phyloP scores from a whole-genome alignment of 2,329 filamentous ascomycete genomes.

The Teratosphaeria pseudoeucalypti region DNA sequence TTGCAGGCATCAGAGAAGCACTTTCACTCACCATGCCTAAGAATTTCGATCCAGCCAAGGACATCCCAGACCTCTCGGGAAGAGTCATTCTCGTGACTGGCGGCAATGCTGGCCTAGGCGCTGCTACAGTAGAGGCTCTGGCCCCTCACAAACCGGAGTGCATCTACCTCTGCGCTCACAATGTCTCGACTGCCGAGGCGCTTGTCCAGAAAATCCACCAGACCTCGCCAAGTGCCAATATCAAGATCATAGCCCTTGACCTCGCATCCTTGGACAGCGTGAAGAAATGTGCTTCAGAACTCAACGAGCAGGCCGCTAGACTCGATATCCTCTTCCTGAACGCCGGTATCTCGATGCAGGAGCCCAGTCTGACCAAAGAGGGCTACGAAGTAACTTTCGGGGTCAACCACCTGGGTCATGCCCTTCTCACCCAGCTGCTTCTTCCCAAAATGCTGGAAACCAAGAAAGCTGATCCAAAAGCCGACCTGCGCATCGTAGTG shows the following conservation, averaged over 20 bases:
- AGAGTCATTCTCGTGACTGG: conserved; percentile 29
- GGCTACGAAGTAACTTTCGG: conserved; percentile 1
- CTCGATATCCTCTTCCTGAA: conserved; percentile 40
- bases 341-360: conserved; percentile 33
- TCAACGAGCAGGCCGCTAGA: conserved; percentile 27
- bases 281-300: conserved; percentile 27
- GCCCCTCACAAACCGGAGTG: conserved; percentile 32
- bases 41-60: conserved; percentile 23
- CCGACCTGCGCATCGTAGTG: conserved; percentile 37
- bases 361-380: conserved; percentile 26
- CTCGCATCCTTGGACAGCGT: conserved; percentile 34
- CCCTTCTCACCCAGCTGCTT: background rate
- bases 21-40: conserved; percentile 4
- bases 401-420: background rate
- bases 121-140: conserved; percentile 34
- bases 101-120: conserved; percentile 37
- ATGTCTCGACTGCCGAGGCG: conserved; percentile 28
- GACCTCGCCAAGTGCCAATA: conserved; percentile 23
- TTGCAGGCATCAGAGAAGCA: background rate
- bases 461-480: conserved; percentile 15
- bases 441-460: conserved; percentile 28
- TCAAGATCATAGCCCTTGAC: conserved; percentile 33
- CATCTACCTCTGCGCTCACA: conserved; percentile 39
- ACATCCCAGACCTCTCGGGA: conserved; percentile 32
- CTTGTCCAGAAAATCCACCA: conserved; percentile 22